Evolutionary conservation across 1,139 yeast species (phyloP).

Genomic region (Debaryomycetaceae sp.): DNA sequence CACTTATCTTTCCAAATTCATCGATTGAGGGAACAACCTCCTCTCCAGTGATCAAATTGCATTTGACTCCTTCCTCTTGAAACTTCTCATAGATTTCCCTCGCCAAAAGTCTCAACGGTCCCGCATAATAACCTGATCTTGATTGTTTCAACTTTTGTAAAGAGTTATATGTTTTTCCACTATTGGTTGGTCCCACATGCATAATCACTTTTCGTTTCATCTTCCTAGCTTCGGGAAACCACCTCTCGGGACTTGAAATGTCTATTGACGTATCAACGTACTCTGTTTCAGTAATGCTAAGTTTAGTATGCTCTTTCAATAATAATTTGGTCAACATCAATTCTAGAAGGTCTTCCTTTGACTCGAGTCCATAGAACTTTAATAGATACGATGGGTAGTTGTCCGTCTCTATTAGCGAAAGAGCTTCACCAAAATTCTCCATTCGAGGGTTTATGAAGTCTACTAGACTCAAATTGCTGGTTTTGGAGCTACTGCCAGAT

Average conservation of each 20-base stretch:
- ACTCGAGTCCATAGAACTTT: conserved; percentile 13
- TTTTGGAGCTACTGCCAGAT: background rate
- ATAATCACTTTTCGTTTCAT: conserved; percentile 73
- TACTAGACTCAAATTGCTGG: conserved; percentile 8
- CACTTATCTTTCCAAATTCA: conserved; percentile 65
- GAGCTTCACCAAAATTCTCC: conserved; percentile 16
- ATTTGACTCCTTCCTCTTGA: conserved; percentile 58
- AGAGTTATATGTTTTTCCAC: conserved; percentile 93
- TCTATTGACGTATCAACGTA: conserved; percentile 32
- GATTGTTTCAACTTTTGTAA: conserved; percentile 64
- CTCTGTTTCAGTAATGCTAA: conserved; percentile 13
- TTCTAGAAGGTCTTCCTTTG: conserved; percentile 18
- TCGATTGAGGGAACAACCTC: conserved; percentile 76
- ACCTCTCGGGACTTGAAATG: conserved; percentile 70
- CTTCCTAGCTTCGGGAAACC: conserved; percentile 86
- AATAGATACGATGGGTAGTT: conserved; percentile 19
- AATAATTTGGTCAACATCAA: conserved; percentile 22
- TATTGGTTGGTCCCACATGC: conserved; percentile 97
- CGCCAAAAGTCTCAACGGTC: conserved; percentile 87
- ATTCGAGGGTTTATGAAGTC: conserved; percentile 33
- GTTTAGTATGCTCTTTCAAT: conserved; percentile 19
- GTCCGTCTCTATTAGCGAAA: conserved; percentile 17
- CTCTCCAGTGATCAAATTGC: conserved; percentile 92
- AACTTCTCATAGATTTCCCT: conserved; percentile 87
- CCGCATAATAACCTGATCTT: conserved; percentile 87